Conservation (phyloP, 345 rosid species). For the Citrus reticulata region DNA sequence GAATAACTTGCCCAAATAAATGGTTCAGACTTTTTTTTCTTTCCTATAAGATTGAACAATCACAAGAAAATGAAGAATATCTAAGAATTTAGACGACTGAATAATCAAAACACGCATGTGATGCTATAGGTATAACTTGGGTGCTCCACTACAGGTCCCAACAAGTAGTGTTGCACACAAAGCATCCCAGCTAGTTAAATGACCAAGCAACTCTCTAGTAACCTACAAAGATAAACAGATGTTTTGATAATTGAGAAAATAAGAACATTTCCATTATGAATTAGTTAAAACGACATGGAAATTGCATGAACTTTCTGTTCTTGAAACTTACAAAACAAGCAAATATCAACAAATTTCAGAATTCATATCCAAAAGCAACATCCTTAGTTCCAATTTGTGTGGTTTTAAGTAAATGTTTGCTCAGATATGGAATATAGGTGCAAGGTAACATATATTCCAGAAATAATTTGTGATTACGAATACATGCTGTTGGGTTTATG, state of each 20-base stretch:
- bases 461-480: background rate
- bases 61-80: background rate
- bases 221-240: slow-evolving; percentile 41
- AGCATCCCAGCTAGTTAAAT: slow-evolving; percentile 83
- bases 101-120: background rate
- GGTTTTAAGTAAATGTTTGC: background rate
- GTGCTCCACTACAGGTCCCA: slow-evolving; percentile 95
- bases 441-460: background rate
- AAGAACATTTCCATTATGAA: background rate
- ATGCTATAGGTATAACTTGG: slow-evolving; percentile 48
- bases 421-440: background rate
- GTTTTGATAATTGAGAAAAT: background rate
- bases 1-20: background rate
- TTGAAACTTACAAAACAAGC: background rate
- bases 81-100: background rate
- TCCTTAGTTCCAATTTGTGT: background rate
- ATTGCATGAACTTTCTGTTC: background rate
- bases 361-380: background rate
- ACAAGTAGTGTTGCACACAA: slow-evolving; percentile 88
- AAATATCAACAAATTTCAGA: background rate
- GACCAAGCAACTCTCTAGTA: slow-evolving; percentile 65
- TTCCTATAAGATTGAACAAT: background rate
- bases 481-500: slow-evolving; percentile 80
- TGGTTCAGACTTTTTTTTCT: background rate
- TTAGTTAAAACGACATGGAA: background rate